These are phyloP conservation scores for Amanita fuliginea DNA, from an alignment of 768 basidiomycete species.

Conservation along the genomic window DNA sequence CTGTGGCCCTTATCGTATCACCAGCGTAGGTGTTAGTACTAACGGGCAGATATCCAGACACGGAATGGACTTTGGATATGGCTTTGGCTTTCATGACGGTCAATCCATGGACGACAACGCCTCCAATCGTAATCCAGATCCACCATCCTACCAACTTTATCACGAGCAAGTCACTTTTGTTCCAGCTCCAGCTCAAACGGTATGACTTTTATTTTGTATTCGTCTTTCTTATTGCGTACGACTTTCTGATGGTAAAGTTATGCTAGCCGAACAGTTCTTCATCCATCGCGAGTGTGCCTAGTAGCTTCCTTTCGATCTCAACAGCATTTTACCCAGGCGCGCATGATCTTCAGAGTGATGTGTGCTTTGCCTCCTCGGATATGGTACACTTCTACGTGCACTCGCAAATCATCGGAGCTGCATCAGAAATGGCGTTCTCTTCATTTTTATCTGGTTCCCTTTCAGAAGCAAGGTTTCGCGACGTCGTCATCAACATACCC, in stretches of 20 bases:
- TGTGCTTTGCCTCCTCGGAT: constrained; percentile 9
- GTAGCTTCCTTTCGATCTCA: constrained; percentile 7
- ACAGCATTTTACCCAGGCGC: constrained; percentile 7
- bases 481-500: constrained; percentile 26
- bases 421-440: constrained; percentile 9
- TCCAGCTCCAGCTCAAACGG: background rate
- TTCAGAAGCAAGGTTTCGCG: background rate
- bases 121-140: background rate
- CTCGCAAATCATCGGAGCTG: constrained; percentile 1
- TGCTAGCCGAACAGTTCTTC: background rate
- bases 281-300: background rate
- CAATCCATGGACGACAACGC: background rate
- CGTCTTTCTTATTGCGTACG: too few relatives aligned
- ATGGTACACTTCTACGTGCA: constrained; percentile 10
- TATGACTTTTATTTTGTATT: background rate
- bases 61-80: background rate
- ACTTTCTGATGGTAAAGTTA: too few relatives aligned
- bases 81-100: background rate
- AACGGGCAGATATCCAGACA: background rate
- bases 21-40: background rate
- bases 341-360: constrained; percentile 3
- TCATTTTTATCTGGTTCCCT: background rate
- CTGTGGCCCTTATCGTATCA: too few relatives aligned
- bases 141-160: background rate
- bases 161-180: background rate